Percentiles rank a stretch among this genome's conserved stretches.
These are phyloP conservation scores for Malania oleifera DNA, from an alignment of 164 flowering plant species.

Conservation along the genomic window DNA sequence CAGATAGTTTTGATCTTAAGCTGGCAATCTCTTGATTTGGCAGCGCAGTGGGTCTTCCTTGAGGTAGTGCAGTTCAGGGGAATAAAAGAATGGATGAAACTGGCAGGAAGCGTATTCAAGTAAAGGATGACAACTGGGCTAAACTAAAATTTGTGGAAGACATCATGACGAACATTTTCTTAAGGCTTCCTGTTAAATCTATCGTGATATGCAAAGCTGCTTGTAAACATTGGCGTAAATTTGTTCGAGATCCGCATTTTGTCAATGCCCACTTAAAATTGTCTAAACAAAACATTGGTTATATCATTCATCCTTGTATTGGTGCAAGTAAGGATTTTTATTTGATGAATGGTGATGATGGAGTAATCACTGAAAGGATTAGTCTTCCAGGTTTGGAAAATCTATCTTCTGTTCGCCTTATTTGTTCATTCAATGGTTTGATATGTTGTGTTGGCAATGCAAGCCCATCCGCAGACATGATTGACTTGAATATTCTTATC, in stretches of 20 bases:
- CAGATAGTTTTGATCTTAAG: too few relatives aligned
- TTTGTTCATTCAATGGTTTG: conserved; percentile 15
- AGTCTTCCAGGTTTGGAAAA: neutral
- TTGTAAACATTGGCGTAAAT: conserved; percentile 7
- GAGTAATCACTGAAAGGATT: neutral
- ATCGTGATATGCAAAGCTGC: conserved; percentile 1
- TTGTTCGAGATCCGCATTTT: conserved; percentile 1
- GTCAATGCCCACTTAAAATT: conserved; percentile 2
- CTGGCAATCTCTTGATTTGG: too few relatives aligned
- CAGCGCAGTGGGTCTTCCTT: neutral
- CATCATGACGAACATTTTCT: conserved; percentile 6
- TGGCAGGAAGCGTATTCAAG: neutral
- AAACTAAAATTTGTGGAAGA: conserved; percentile 1
- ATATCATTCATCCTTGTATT: conserved; percentile 6
- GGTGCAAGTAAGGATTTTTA: neutral
- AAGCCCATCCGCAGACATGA: neutral
- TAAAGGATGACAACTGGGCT: neutral
- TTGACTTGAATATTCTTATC: conserved; percentile 6
- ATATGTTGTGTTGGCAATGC: conserved; percentile 10
- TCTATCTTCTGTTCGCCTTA: neutral
- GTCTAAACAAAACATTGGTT: conserved; percentile 7
- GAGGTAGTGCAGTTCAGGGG: neutral
- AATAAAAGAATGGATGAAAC: neutral
- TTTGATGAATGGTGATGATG: conserved; percentile 1
- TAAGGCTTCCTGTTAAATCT: conserved; percentile 9